A percentile compares a stretch with the other conserved stretches of the same genome.
These are phyloP conservation scores for Parastagonospora nodorum DNA, from an alignment of 2,329 filamentous ascomycete species.

Conservation along the genomic window DNA sequence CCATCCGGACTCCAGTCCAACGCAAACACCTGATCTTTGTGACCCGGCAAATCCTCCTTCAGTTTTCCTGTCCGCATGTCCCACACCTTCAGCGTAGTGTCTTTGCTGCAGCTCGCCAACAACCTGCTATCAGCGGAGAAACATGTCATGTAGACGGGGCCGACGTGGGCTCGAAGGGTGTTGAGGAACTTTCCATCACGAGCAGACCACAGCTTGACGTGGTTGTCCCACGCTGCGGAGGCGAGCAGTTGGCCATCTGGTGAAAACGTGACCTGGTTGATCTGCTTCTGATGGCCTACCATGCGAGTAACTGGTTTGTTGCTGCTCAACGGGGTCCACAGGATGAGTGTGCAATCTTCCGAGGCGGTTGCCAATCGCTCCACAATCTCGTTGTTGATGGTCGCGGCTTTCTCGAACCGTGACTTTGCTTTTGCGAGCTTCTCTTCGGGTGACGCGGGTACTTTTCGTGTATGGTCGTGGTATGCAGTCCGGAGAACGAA, in stretches of 20 bases:
- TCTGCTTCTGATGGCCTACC: constrained; percentile 93
- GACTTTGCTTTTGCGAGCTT: constrained; percentile 76
- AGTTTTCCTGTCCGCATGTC: constrained; percentile 85
- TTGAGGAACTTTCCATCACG: constrained; percentile 78
- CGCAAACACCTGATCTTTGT: constrained; percentile 91
- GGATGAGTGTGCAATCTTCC: constrained; percentile 94
- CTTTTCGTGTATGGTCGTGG: constrained; percentile 76
- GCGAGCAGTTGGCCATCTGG: constrained; percentile 88
- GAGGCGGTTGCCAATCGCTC: constrained; percentile 89
- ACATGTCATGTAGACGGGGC: constrained; percentile 87
- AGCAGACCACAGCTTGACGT: constrained; percentile 89
- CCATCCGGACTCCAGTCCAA: constrained; percentile 96
- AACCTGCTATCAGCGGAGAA: constrained; percentile 93
- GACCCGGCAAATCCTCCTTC: constrained; percentile 80
- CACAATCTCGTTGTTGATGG: constrained; percentile 73
- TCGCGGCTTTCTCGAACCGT: constrained; percentile 85
- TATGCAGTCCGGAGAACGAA: constrained; percentile 85
- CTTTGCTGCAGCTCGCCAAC: constrained; percentile 85
- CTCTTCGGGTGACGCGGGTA: constrained; percentile 71
- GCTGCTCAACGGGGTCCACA: constrained; percentile 81
- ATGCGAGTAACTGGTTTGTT: constrained; percentile 87
- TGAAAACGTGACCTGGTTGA: constrained; percentile 94
- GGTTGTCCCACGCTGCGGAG: constrained; percentile 90
- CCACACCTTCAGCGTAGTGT: constrained; percentile 95
- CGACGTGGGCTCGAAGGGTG: constrained; percentile 86